Evolutionary conservation across 202 grass and related monocot genomes (phyloP).

Genomic region (Digitaria exilis): DNA sequence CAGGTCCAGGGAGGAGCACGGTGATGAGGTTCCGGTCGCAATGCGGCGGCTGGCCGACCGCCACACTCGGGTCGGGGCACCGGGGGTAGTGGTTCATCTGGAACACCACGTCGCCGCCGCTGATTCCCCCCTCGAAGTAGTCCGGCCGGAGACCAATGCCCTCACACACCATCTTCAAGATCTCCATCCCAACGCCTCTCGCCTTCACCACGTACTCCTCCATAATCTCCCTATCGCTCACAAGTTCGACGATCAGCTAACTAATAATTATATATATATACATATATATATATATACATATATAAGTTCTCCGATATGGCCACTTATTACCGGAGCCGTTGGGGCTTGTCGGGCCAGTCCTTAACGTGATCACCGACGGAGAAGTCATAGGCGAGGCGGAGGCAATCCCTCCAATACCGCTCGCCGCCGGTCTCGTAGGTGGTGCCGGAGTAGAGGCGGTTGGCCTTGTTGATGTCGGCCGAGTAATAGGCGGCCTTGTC

Average conservation of each 20-base stretch:
- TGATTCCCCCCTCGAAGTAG: background rate
- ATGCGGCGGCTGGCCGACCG: background rate
- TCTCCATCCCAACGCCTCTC: too few relatives aligned
- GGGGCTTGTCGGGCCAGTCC: slow-evolving; percentile 61
- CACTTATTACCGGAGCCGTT: background rate
- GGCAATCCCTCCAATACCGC: slow-evolving; percentile 51
- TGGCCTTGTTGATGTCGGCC: slow-evolving; percentile 28
- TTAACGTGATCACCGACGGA: slow-evolving; percentile 31
- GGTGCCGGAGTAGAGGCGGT: slow-evolving; percentile 57
- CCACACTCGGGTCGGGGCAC: background rate
- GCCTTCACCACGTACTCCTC: too few relatives aligned
- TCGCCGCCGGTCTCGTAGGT: slow-evolving; percentile 26
- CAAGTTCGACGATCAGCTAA: too few relatives aligned
- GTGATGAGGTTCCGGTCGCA: background rate
- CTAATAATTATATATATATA: too few relatives aligned
- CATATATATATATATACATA: too few relatives aligned
- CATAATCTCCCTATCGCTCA: too few relatives aligned
- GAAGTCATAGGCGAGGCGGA: slow-evolving; percentile 46
- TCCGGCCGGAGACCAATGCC: background rate
- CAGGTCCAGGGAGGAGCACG: background rate
- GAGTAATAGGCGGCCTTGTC: too few relatives aligned
- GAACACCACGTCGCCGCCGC: background rate
- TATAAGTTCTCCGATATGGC: too few relatives aligned
- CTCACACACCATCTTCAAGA: too few relatives aligned
- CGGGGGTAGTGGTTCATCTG: background rate